Evolutionary conservation across 306 rosid genomes (phyloP), one percentile per base, ranked within the genome.

Genomic region (Fagus crenata): DNA sequence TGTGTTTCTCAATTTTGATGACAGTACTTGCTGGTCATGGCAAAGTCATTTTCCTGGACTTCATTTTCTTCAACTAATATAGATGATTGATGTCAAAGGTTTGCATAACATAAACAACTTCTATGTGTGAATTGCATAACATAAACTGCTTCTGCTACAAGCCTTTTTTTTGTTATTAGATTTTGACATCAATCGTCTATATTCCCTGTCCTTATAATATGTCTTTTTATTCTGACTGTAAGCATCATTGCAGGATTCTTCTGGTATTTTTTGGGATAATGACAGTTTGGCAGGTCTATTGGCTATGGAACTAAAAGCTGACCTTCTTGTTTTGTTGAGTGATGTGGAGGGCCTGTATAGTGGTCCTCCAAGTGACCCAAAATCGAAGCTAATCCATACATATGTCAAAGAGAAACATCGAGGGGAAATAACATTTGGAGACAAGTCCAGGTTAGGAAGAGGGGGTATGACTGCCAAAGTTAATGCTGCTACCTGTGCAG

Each of bases 391-490:
- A 53, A 91, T 93, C 69, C 91, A 90, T 46, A 93, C 97, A 22
- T 91, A 89, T 43, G 81, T 91, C 39, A 91, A 86, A 75, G 93
- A 93, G 72, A 93, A 85, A 64, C 98, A 91, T 85, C 90, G 87
- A 69, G 80, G 73, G 22, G 89, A 91, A 79, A 90, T 93, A 13
- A 89, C 96, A 73, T 93, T 93, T 77, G 97, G 97, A 35, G 97
- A 91, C 83, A 93, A 93, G 73, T 93, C 97, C 17, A 87, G 96
- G 76, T 58, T 88, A 18, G 98, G 98, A 7, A 89, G 97, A 86
- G 96, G 98, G 11, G 98, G 97, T 22, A 93, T 93, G 97, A 89
- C 93, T 39, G 98, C 97, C 40, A 93, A 93, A 83, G 98, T 91
- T 59, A 86, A 90, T 69, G 98, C 97, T 78, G 98, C 96, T 78